Percentiles rank a stretch among this genome's conserved stretches.
Conservation (phyloP, 768 basidiomycete species). For the Mrakia blollopis region DNA sequence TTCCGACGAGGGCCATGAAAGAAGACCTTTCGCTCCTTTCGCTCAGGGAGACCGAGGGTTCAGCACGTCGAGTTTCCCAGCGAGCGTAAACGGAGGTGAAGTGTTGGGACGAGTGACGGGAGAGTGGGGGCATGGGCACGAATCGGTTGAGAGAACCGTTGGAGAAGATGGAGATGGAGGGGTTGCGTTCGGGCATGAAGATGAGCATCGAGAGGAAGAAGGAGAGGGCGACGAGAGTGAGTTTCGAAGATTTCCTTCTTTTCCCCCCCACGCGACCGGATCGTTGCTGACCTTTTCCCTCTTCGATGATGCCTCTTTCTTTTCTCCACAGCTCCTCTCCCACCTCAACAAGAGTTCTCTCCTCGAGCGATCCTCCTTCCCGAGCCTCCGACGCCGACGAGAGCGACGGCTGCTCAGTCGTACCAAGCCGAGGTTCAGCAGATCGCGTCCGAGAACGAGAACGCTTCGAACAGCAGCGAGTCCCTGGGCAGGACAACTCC, state of each 20-base stretch:
- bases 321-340: neutral
- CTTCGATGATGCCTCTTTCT: neutral
- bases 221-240: neutral
- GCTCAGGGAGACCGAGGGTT: neutral
- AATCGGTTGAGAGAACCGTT: neutral
- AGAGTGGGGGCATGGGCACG: neutral
- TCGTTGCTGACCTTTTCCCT: neutral
- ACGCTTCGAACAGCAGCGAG: neutral
- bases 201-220: neutral
- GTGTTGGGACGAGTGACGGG: neutral
- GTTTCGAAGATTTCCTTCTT: neutral
- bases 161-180: neutral
- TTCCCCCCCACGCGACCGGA: no score
- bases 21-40: neutral
- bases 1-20: slow-evolving; percentile 15
- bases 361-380: neutral
- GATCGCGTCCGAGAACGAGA: neutral
- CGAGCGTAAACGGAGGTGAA: slow-evolving; percentile 19
- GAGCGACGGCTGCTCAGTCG: neutral
- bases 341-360: neutral
- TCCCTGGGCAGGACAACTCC: neutral
- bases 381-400: neutral
- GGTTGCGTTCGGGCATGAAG: no score
- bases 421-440: neutral
- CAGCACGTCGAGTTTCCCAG: slow-evolving; percentile 23